Evolutionary conservation across 345 rosid species (phyloP).

Genomic region (Rhizophora mangle): DNA sequence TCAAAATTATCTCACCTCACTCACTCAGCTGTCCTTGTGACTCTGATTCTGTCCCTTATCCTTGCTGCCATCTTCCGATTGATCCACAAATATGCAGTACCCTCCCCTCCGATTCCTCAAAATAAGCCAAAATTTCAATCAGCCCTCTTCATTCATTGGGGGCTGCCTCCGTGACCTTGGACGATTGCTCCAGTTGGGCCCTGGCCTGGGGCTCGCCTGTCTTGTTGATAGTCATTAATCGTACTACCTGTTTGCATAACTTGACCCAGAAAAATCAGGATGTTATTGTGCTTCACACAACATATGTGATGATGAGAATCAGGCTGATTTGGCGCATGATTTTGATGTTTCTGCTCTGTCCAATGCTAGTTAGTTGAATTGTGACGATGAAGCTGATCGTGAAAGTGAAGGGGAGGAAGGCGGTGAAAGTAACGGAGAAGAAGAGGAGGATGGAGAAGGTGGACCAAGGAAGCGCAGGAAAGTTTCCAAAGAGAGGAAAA

Average conservation of each 20-base stretch:
- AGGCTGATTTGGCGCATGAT: slow-evolving; percentile 75
- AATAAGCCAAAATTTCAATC: slow-evolving; percentile 8
- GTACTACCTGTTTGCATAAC: slow-evolving; percentile 89
- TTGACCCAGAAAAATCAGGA: slow-evolving; percentile 61
- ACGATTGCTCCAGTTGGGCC: slow-evolving; percentile 50
- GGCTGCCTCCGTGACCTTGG: slow-evolving; percentile 84
- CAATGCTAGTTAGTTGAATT: slow-evolving; percentile 44
- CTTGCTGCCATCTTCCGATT: slow-evolving; percentile 73
- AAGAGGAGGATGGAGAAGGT: slow-evolving; percentile 40
- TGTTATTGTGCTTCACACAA: slow-evolving; percentile 59
- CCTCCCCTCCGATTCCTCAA: slow-evolving; percentile 31
- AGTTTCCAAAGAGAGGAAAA: slow-evolving; percentile 37
- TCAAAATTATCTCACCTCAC: slow-evolving; percentile 68
- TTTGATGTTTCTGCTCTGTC: slow-evolving; percentile 75
- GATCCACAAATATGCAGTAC: slow-evolving; percentile 60
- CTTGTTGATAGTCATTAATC: slow-evolving; percentile 67
- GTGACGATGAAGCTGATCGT: slow-evolving; percentile 32
- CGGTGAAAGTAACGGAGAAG: slow-evolving; percentile 26
- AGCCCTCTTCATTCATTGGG: slow-evolving; percentile 69
- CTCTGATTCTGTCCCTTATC: slow-evolving; percentile 81
- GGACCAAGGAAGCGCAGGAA: slow-evolving; percentile 69
- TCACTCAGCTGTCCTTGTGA: slow-evolving; percentile 15
- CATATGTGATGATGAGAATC: slow-evolving; percentile 33
- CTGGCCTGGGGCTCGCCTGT: slow-evolving; percentile 38
- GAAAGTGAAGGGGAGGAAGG: slow-evolving; percentile 27